Conservation (phyloP, 495 filamentous ascomycete species). For the Aspergillus indologenus region DNA sequence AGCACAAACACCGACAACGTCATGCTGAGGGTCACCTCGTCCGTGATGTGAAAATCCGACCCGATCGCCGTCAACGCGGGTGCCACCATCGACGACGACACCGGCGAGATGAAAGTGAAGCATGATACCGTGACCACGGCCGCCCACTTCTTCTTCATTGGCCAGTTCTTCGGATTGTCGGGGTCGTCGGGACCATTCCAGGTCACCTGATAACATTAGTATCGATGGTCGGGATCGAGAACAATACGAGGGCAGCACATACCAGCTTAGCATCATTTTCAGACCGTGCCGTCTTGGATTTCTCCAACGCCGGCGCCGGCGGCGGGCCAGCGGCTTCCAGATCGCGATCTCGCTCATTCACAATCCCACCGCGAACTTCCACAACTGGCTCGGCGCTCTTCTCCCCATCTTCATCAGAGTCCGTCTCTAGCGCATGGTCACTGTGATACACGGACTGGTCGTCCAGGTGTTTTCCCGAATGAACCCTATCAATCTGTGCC, state of each 20-base stretch:
- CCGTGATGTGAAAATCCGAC: slow-evolving; percentile 58
- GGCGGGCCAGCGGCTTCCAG: slow-evolving; percentile 21
- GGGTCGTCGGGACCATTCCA: slow-evolving; percentile 58
- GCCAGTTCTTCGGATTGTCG: slow-evolving; percentile 61
- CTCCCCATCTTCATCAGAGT: slow-evolving; percentile 5
- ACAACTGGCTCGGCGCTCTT: slow-evolving; percentile 17
- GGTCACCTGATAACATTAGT: slow-evolving; percentile 33
- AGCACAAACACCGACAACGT: slow-evolving; percentile 72
- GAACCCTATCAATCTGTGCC: slow-evolving; percentile 21
- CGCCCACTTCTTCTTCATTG: slow-evolving; percentile 56
- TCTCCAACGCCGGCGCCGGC: slow-evolving; percentile 21
- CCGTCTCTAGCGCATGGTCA: slow-evolving; percentile 16
- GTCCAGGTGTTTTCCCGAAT: slow-evolving; percentile 36
- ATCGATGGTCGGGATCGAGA: slow-evolving; percentile 3
- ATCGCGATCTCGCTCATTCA: slow-evolving; percentile 34
- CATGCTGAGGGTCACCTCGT: slow-evolving; percentile 53
- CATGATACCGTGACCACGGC: slow-evolving; percentile 54
- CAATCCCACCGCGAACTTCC: slow-evolving; percentile 28
- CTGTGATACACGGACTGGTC: slow-evolving; percentile 39
- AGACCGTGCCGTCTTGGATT: slow-evolving; percentile 22
- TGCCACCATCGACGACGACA: slow-evolving; percentile 70
- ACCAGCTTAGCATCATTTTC: slow-evolving; percentile 31
- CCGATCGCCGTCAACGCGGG: slow-evolving; percentile 58
- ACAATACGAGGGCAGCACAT: slow-evolving; percentile 8
- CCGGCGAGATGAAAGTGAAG: slow-evolving; percentile 72